Evolutionary conservation across 1,284 basidiomycete species (phyloP), one percentile per base, ranked within the genome.

Genomic region (Heliocybe sulcata): DNA sequence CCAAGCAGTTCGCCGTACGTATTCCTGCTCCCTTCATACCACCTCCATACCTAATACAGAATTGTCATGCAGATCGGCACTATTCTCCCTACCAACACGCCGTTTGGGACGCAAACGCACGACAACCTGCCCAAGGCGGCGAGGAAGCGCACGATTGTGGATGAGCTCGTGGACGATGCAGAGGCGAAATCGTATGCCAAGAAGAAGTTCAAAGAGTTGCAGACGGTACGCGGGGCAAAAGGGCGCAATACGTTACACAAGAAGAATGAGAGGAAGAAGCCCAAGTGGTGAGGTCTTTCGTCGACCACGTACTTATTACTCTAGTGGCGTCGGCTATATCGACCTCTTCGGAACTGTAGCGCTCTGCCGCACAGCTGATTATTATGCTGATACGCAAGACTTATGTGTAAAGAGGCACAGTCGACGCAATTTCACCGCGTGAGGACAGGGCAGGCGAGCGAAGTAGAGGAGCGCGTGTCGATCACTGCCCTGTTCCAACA

Each of bases 171-270:
- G 51, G 85, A 88, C 59, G 94, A 98, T 71, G 85, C 90, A 1
- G 87, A 91, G 67, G 83, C 92, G 19, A 85, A 83, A 62, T 79
- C 85, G 55, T 98, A 97, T 67, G 91, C 95, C 38, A 98, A 98
- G 76, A 85, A 86, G 73, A 98, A 98, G 74, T 98, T 94, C 69
- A 82, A 81, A 57, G 92, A 96, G 60, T 70, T 97, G 56, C 90
- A 94, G 70, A 67, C 69, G 26, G 80, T 81, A 57, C 79, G 87
- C 61, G 87, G 84, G 54, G 83, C 85, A 47, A 85, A 77, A 65
- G 92, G 92, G 10, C 79, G 81, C 58, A 87, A 86, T 54, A 92
- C 89, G 9, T 74, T 90, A 12, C 80, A 78, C 57, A 81, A 81
- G 59, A 91, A 83, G 72, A 80, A 82, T 58, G 79, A 79, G 12